Evolutionary conservation across 345 rosid species (phyloP).

Genomic region (Noccaea caerulescens): DNA sequence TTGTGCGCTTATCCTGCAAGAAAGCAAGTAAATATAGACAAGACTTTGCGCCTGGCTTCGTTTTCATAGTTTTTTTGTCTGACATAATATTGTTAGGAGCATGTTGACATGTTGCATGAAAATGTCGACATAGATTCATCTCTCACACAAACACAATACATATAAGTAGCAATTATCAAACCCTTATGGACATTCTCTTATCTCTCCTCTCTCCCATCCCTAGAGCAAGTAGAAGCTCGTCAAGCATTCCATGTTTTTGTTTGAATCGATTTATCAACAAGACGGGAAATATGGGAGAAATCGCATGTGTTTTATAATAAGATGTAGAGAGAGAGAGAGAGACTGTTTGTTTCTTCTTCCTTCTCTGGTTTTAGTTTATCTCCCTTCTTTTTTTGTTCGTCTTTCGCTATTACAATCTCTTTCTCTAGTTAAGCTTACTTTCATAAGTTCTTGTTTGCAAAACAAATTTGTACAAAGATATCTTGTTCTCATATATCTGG

Average conservation of each 20-base stretch:
- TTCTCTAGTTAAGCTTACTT: background rate
- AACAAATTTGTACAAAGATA: constrained; percentile 2
- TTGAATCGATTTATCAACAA: background rate
- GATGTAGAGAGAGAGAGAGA: background rate
- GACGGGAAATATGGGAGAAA: background rate
- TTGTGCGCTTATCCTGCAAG: constrained; percentile 1
- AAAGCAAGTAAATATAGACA: constrained; percentile 21
- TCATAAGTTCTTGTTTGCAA: background rate
- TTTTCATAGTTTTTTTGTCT: background rate
- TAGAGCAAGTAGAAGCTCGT: constrained; percentile 14
- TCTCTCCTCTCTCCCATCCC: constrained; percentile 6
- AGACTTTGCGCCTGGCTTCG: constrained; percentile 14
- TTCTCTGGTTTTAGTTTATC: background rate
- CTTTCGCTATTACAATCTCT: constrained; percentile 1
- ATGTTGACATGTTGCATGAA: constrained; percentile 34
- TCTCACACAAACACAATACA: background rate
- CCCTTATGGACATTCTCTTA: constrained; percentile 21
- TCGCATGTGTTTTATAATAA: background rate
- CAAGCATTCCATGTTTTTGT: background rate
- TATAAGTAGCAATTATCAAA: constrained; percentile 18
- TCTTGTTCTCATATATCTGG: constrained; percentile 9
- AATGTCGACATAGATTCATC: constrained; percentile 43
- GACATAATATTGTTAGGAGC: too few relatives aligned
- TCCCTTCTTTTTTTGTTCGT: background rate
- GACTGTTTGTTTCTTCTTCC: background rate